A percentile compares a stretch with the other conserved stretches of the same genome.
Conservation (phyloP, 83 land plant genomes). For the Thuja plicata region DNA sequence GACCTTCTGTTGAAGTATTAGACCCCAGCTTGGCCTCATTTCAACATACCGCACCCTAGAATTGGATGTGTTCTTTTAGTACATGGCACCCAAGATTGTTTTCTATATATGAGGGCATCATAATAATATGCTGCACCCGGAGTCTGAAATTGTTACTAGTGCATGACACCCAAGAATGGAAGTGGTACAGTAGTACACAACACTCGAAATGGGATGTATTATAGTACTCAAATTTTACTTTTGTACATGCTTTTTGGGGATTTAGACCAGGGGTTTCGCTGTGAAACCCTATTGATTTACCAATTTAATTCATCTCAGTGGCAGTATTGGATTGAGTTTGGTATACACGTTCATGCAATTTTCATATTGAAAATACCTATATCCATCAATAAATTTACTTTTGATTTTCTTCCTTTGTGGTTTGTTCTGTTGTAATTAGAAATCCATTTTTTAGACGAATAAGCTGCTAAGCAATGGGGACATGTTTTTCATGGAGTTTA, state of each 20-base stretch:
- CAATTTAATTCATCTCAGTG: neutral
- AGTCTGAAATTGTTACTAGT: neutral
- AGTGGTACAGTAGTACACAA: neutral
- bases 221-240: neutral
- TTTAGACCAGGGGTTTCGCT: neutral
- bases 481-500: neutral
- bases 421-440: neutral
- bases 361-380: neutral
- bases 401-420: too few species aligned
- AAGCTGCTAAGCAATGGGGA: neutral
- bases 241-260: neutral
- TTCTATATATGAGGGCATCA: neutral
- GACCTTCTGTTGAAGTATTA: neutral
- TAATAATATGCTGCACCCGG: neutral
- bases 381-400: neutral
- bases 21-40: too few species aligned
- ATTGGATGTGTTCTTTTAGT: neutral
- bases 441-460: neutral
- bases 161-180: neutral
- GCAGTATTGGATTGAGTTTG: neutral
- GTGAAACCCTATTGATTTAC: neutral
- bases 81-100: neutral
- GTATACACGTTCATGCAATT: neutral
- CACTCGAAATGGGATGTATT: neutral
- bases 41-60: neutral